Evolutionary conservation across 805 yeast genomes (phyloP), one percentile per base, ranked within the genome.

Genomic region (Wickerhamiella parazyma): DNA sequence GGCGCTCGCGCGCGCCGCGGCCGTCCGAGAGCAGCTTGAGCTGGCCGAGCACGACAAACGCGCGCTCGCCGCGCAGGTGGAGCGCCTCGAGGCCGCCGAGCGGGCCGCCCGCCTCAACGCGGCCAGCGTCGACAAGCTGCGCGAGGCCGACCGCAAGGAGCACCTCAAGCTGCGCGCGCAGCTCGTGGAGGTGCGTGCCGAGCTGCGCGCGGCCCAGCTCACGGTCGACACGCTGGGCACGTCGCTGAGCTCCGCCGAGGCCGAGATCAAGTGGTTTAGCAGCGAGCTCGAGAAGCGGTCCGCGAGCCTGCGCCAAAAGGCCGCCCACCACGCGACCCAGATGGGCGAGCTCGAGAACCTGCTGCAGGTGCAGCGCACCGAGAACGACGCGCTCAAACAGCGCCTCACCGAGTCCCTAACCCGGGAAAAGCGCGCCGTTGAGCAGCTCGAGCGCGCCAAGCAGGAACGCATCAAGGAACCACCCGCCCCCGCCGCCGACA

Each of bases 231-330:
- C 33, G 20, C 40, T 35, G n/a, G 36, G 33, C 14, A 21, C 40
- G 10, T 31, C 41, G 11, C 31, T 20, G 22, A 16, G 40, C 25
- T 21, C 40, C 24, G 25, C 41, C 21, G 41, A 38, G 20, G 34
- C 34, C 12, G 41, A 38, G 35, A 22, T 24, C 10, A 21, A 28
- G 20, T 36, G 36, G 34, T 11, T 19, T 64, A n/a, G 50, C 54
- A 7, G 60, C 58, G 48, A 51, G 62, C 12, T 45, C 65, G 41
- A 38, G 9, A 33, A 34, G 18, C 6, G 33, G 11, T 38, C 41
- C 18, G 12, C 35, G 6, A 17, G 4, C 4, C 9, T 14, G 7
- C 41, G 41, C 25, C 20, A 22, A 10, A 16, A 29, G 14, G 33
- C 31, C 9, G 26, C 34, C n/a, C 26, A 38, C 16, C 6, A 9